A percentile compares a stretch with the other conserved stretches of the same genome.
Evolutionary conservation across 768 basidiomycete genomes (phyloP).

Genomic region (Boletus barrowsii): DNA sequence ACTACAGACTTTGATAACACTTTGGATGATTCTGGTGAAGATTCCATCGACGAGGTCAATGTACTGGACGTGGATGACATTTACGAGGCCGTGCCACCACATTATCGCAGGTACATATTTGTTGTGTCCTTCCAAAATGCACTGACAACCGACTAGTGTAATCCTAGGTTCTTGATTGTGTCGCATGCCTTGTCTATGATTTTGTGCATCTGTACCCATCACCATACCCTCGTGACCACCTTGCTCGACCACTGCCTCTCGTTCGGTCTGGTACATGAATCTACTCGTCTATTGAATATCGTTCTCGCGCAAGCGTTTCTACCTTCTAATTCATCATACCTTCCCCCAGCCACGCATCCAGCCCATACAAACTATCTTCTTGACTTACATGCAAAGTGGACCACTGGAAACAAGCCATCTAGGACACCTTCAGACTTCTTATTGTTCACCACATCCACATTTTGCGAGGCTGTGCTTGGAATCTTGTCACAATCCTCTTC

Average conservation of each 20-base stretch:
- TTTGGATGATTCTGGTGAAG: slow-evolving; percentile 21
- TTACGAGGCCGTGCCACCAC: slow-evolving; percentile 52
- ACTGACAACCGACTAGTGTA: slow-evolving; percentile 1
- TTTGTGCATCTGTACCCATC: slow-evolving; percentile 41
- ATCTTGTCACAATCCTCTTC: slow-evolving; percentile 20
- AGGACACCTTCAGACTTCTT: not conserved
- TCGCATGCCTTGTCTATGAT: slow-evolving; percentile 53
- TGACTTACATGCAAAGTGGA: slow-evolving; percentile 44
- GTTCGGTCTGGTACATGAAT: slow-evolving; percentile 43
- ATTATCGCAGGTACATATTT: slow-evolving; percentile 45
- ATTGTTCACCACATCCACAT: slow-evolving; percentile 28
- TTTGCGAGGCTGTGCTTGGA: slow-evolving; percentile 21
- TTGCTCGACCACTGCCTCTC: slow-evolving; percentile 51
- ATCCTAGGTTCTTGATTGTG: slow-evolving; percentile 43
- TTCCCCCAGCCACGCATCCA: slow-evolving; percentile 40
- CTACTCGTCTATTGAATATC: slow-evolving; percentile 39
- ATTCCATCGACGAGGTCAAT: slow-evolving; percentile 23
- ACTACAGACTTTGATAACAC: slow-evolving; percentile 11
- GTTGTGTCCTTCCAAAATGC: slow-evolving; percentile 7
- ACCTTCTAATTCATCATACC: slow-evolving; percentile 19
- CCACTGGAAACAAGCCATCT: slow-evolving; percentile 6
- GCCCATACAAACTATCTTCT: slow-evolving; percentile 46
- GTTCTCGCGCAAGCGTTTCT: slow-evolving; percentile 41
- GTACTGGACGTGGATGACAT: slow-evolving; percentile 35
- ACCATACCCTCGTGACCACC: slow-evolving; percentile 46